Conservation (phyloP, 129 eudicot species). For the Lonicera japonica region DNA sequence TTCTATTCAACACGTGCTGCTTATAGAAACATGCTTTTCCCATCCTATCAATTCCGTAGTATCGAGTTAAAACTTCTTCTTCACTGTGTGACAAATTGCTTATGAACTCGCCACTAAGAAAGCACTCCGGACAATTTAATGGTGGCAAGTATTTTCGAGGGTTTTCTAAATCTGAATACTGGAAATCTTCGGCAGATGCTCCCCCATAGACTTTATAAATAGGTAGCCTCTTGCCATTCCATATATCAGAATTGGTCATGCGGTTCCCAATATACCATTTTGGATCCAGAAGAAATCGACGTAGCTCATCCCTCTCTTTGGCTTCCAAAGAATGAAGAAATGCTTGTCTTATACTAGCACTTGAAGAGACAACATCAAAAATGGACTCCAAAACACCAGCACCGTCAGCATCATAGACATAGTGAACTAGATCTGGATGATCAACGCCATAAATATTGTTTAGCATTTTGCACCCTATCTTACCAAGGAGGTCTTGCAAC, state of each 20-base stretch:
- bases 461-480: conserved; percentile 76
- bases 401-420: conserved; percentile 57
- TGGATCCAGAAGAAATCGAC: conserved; percentile 74
- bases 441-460: conserved; percentile 45
- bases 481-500: conserved; percentile 50
- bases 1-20: conserved; percentile 52
- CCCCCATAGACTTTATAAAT: conserved; percentile 53
- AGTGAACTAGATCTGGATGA: conserved; percentile 69
- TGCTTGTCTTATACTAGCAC: conserved; percentile 21
- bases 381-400: conserved; percentile 74
- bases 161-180: conserved; percentile 57
- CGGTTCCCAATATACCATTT: conserved; percentile 72
- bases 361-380: conserved; percentile 54
- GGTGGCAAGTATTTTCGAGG: conserved; percentile 71
- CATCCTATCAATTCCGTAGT: conserved; percentile 74
- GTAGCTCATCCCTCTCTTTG: conserved; percentile 76
- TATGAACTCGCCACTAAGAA: conserved; percentile 58
- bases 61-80: conserved; percentile 63
- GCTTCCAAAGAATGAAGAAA: conserved; percentile 48
- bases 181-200: conserved; percentile 41
- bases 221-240: conserved; percentile 71
- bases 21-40: conserved; percentile 70
- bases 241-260: conserved; percentile 63
- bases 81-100: conserved; percentile 44
- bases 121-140: conserved; percentile 42